A percentile compares a stretch with the other conserved stretches of the same genome.
Conservation (phyloP, 208 protist species). For the Kentomonas sorsogonicus region DNA sequence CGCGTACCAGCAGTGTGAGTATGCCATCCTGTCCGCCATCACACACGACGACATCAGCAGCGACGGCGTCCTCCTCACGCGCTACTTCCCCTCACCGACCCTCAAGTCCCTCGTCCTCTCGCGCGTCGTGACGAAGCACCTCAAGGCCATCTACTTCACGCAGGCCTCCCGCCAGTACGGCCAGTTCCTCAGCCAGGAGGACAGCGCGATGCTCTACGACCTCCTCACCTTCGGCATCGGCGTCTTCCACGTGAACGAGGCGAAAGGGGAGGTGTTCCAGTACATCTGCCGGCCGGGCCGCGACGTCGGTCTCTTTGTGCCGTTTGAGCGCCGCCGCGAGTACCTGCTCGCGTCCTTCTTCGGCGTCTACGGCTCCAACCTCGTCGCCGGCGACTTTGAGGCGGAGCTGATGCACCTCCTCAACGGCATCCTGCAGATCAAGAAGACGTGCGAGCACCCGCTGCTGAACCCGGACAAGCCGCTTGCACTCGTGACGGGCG, state of each 20-base stretch:
- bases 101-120: constrained; percentile 89
- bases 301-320: constrained; percentile 83
- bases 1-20: constrained; percentile 87
- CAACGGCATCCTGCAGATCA: constrained; percentile 74
- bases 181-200: constrained; percentile 89
- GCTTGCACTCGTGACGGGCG: constrained; percentile 87
- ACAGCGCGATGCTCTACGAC: constrained; percentile 81
- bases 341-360: constrained; percentile 88
- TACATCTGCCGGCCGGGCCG: constrained; percentile 78
- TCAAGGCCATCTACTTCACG: constrained; percentile 86
- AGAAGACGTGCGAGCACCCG: constrained; percentile 53
- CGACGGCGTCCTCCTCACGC: constrained; percentile 86
- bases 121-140: constrained; percentile 65
- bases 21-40: constrained; percentile 86
- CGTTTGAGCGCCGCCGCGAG: constrained; percentile 77
- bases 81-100: constrained; percentile 89
- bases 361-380: constrained; percentile 91
- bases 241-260: constrained; percentile 84
- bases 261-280: constrained; percentile 75
- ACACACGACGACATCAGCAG: constrained; percentile 86
- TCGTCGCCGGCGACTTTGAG: constrained; percentile 89
- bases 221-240: constrained; percentile 83
- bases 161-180: constrained; percentile 72
- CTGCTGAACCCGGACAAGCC: constrained; percentile 73
- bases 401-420: constrained; percentile 82